Base-by-base conservation (phyloP, 148 eudicot genomes). In the Diospyros lotus region DNA sequence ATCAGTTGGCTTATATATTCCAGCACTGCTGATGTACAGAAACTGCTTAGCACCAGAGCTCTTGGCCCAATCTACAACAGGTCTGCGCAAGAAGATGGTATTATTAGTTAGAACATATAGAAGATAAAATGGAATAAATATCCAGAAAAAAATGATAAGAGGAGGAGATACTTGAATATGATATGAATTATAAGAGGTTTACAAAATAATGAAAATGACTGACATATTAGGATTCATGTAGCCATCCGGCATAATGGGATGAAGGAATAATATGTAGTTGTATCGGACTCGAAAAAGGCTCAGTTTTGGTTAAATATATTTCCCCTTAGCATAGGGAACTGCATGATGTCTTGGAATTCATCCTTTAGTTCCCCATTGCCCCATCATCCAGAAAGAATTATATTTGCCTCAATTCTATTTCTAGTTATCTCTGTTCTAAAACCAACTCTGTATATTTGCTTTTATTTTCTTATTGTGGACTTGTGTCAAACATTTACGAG, bases 41-140 rank as follows among this genome's bases (percentile, higher is more conserved):
- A 94, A 94, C 41, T 94, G 97, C 75, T 82, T 76, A 50, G 73
- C 97, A 48, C 96, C 93, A 1, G 83, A 55, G 69, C 91, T 90
- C 82, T 90, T 94, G 15, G 97, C 96, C 98, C 98, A 94, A 78
- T 94, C 97, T 76, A 79, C 89, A 78, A 94, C 98, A 70, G 98
- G 98, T 83, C 98, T 94, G 78, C 40, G 65, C 13, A 71, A 11
- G 46, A 67, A 58, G 42, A 73, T 43, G 43, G 67, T 78, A 59
- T 74, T n/a, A 78, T 28, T 28, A 28, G 28, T 28, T 28, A 28
- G 28, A 28, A 28, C 28, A 28, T 28, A 28, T 28, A 28, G 28
- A 28, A 28, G 28, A 28, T 28, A 28, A 28, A 28, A 28, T 28
- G 28, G 28, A 28, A 28, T 28, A 28, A 28, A 28, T 28, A 28